These are phyloP conservation scores for Hirschioporus abietinus DNA, from an alignment of 768 basidiomycete species.

Conservation along the genomic window DNA sequence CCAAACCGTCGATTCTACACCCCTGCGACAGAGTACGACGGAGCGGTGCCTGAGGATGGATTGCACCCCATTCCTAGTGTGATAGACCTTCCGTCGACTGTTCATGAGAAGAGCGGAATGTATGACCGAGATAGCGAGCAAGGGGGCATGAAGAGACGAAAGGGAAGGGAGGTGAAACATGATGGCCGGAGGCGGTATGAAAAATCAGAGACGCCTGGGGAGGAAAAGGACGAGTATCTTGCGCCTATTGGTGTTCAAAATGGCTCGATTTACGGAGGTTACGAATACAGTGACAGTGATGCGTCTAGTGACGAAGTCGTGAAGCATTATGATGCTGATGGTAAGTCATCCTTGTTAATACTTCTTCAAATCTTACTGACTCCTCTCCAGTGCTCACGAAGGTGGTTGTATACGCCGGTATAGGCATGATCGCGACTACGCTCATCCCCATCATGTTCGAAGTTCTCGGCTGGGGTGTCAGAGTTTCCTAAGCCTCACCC, in stretches of 20 bases:
- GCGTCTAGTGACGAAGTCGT: constrained; percentile 29
- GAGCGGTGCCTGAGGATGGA: constrained; percentile 51
- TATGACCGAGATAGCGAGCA: constrained; percentile 14
- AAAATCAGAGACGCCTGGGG: neutral
- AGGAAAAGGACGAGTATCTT: neutral
- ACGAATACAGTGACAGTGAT: neutral
- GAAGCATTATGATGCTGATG: constrained; percentile 84
- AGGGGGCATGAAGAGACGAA: constrained; percentile 22
- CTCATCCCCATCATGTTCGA: constrained; percentile 65
- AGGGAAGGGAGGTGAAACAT: constrained; percentile 18
- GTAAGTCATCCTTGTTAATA: constrained; percentile 37
- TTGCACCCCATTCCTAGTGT: constrained; percentile 79
- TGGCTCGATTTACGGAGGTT: constrained; percentile 15
- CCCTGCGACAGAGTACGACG: constrained; percentile 83
- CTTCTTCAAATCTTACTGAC: constrained; percentile 7
- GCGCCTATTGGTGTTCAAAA: constrained; percentile 6
- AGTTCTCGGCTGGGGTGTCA: constrained; percentile 60
- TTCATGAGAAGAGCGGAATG: constrained; percentile 18
- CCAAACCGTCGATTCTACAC: constrained; percentile 87
- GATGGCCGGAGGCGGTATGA: constrained; percentile 6
- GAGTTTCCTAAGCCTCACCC: neutral
- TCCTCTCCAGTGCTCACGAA: constrained; percentile 73
- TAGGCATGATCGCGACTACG: constrained; percentile 63
- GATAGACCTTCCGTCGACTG: constrained; percentile 61
- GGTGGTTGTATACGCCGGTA: constrained; percentile 85